Evolutionary conservation across 805 yeast genomes (phyloP).

Genomic region (Sugiyamaella qingdaonensis): DNA sequence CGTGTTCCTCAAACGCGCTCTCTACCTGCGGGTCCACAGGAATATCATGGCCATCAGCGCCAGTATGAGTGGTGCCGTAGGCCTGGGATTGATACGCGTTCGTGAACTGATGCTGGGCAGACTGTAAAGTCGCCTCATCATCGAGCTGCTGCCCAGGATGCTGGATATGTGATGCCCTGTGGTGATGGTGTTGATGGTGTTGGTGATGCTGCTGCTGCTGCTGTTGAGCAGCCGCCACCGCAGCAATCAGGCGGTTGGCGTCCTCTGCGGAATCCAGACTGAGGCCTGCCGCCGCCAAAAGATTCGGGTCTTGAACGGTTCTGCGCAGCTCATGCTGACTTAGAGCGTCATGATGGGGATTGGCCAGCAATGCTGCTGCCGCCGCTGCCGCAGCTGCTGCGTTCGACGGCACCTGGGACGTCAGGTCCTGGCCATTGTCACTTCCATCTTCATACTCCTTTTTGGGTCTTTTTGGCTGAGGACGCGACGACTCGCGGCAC

Average conservation of each 20-base stretch:
- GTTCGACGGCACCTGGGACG: background rate
- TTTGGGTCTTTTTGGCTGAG: slow-evolving; percentile 24
- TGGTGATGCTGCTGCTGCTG: slow-evolving; percentile 14
- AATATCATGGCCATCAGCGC: slow-evolving; percentile 1
- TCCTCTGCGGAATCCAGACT: slow-evolving; percentile 2
- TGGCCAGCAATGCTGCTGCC: slow-evolving; percentile 3
- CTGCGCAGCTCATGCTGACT: background rate
- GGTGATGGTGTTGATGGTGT: slow-evolving; percentile 10
- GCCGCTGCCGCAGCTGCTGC: slow-evolving; percentile 28
- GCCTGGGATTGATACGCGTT: background rate
- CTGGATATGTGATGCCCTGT: slow-evolving; percentile 3
- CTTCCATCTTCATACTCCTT: slow-evolving; percentile 27
- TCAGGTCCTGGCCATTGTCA: background rate
- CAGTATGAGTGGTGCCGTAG: slow-evolving; percentile 14
- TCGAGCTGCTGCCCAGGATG: slow-evolving; percentile 21
- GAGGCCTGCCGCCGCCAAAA: background rate
- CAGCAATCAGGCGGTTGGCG: background rate
- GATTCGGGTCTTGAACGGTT: background rate
- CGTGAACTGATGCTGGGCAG: slow-evolving; percentile 4
- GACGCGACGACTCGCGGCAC: slow-evolving; percentile 51
- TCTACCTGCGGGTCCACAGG: slow-evolving; percentile 59
- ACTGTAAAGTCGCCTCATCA: slow-evolving; percentile 4
- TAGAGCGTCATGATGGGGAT: background rate
- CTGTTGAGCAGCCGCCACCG: slow-evolving; percentile 9
- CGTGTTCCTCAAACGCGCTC: slow-evolving; percentile 42